Percentiles rank a stretch among this genome's conserved stretches.
phyloP scores from a whole-genome alignment of 2,329 filamentous ascomycete genomes.

The Karstenula rhodostoma region DNA sequence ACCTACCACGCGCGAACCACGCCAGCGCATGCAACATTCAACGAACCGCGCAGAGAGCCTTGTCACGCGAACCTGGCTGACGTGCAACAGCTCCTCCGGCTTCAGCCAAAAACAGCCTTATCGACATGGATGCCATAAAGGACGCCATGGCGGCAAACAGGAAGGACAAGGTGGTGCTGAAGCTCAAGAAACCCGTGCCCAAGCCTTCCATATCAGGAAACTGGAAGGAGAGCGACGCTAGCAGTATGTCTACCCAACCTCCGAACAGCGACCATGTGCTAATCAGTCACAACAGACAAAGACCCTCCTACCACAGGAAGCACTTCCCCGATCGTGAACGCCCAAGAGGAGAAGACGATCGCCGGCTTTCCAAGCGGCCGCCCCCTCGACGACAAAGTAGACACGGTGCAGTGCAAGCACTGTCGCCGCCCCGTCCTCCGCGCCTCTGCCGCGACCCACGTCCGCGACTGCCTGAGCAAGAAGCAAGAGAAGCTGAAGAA shows the following conservation, averaged over 20 bases:
- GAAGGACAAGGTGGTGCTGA: slow-evolving; percentile 51
- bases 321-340: slow-evolving; percentile 56
- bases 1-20: background rate
- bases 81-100: slow-evolving; percentile 34
- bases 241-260: slow-evolving; percentile 57
- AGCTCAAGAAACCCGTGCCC: slow-evolving; percentile 67
- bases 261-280: slow-evolving; percentile 3
- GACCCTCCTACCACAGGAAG: slow-evolving; percentile 25
- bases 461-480: slow-evolving; percentile 81
- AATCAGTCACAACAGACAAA: slow-evolving; percentile 29
- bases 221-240: slow-evolving; percentile 72
- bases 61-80: slow-evolving; percentile 21
- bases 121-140: slow-evolving; percentile 42
- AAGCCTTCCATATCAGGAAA: slow-evolving; percentile 74
- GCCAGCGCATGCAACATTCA: background rate
- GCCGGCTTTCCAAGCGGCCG: slow-evolving; percentile 83
- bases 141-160: slow-evolving; percentile 47
- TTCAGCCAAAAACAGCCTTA: slow-evolving; percentile 34
- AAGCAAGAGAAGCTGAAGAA: slow-evolving; percentile 74
- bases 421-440: slow-evolving; percentile 89
- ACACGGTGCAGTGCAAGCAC: slow-evolving; percentile 85
- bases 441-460: slow-evolving; percentile 78
- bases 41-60: background rate
- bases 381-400: slow-evolving; percentile 80
- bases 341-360: slow-evolving; percentile 77